These are phyloP conservation scores for Aspergillus carlsbadensis DNA, from an alignment of 495 filamentous ascomycete genomes.

Conservation along the genomic window DNA sequence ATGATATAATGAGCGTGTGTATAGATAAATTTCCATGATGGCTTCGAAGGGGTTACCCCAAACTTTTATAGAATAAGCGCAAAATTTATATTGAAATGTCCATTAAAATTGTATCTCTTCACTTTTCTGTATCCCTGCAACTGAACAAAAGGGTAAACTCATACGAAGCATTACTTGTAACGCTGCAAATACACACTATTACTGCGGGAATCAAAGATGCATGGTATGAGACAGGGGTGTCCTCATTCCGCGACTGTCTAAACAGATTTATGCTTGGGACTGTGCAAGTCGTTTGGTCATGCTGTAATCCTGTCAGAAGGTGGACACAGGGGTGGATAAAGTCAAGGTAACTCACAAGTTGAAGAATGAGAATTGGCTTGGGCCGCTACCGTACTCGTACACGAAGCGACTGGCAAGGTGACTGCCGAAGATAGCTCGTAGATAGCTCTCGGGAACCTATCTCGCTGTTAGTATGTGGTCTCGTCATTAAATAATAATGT, in stretches of 20 bases:
- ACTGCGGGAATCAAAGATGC: conserved; percentile 19
- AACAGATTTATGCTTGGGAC: conserved; percentile 26
- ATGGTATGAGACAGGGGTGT: conserved; percentile 12
- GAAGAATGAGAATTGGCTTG: conserved; percentile 97
- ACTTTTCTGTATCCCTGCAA: conserved; percentile 20
- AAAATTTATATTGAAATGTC: neutral
- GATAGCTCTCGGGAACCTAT: conserved; percentile 86
- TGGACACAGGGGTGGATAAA: neutral
- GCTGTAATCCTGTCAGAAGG: conserved; percentile 33
- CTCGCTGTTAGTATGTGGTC: conserved; percentile 21
- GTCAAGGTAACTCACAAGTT: conserved; percentile 72
- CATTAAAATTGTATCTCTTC: conserved; percentile 10
- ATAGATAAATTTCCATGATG: no score
- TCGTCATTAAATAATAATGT: neutral
- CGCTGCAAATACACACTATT: conserved; percentile 20
- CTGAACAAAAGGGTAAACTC: conserved; percentile 1
- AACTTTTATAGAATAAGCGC: neutral
- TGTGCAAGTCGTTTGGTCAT: conserved; percentile 54
- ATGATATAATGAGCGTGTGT: no score
- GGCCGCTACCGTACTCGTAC: conserved; percentile 87
- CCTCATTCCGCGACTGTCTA: conserved; percentile 10
- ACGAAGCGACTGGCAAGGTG: conserved; percentile 94
- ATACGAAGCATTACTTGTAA: conserved; percentile 21
- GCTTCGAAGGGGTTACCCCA: no score
- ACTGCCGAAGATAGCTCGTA: conserved; percentile 92